These are phyloP conservation scores for Daldinia bambusicola DNA, from an alignment of 495 filamentous ascomycete genomes.

Conservation along the genomic window DNA sequence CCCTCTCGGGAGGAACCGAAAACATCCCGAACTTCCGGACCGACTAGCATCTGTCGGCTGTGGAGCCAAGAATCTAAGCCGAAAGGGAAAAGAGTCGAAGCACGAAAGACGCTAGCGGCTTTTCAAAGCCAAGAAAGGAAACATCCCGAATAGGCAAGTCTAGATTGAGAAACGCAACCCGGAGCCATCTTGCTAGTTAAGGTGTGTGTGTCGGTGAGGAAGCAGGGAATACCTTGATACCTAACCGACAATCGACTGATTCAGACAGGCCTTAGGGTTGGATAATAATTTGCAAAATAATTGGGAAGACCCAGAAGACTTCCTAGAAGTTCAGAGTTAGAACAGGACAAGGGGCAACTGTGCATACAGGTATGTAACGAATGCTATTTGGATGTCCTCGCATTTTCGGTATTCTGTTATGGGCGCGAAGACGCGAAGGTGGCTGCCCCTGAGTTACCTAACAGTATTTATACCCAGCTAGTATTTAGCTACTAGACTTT, in stretches of 20 bases:
- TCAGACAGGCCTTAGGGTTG: neutral
- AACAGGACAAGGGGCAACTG: neutral
- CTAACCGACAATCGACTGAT: neutral
- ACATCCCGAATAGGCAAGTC: neutral
- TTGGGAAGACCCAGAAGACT: neutral
- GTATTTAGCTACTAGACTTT: neutral
- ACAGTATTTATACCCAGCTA: neutral
- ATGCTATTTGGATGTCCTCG: neutral
- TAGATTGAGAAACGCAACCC: neutral
- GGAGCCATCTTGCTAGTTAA: neutral
- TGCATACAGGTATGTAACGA: neutral
- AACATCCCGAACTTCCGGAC: neutral
- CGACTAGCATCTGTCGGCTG: neutral
- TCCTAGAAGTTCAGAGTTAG: neutral
- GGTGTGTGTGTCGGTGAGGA: neutral
- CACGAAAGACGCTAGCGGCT: neutral
- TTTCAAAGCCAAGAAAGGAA: neutral
- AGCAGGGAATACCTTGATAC: neutral
- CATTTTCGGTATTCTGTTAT: neutral
- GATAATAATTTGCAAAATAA: neutral
- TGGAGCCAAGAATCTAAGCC: neutral
- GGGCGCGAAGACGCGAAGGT: neutral
- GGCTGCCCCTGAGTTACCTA: neutral
- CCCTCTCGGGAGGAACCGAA: conserved; percentile 1
- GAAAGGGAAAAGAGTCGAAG: neutral